Evolutionary conservation across 805 yeast species (phyloP).

Genomic region (Yarrowia bubula): DNA sequence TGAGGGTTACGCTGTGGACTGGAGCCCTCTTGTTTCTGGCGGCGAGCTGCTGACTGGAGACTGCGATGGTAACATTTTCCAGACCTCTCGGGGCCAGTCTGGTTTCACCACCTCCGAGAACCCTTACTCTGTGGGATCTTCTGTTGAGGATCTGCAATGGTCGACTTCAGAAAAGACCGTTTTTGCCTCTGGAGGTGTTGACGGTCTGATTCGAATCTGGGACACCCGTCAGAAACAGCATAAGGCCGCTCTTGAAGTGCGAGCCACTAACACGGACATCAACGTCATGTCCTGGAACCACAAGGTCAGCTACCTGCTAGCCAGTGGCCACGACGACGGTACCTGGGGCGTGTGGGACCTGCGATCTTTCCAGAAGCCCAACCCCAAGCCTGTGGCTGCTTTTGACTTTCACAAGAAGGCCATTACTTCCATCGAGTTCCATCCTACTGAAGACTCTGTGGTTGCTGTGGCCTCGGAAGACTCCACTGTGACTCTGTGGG

Average conservation of each 20-base stretch:
- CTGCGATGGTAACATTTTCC: conserved; percentile 73
- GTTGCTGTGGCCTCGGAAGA: conserved; percentile 96
- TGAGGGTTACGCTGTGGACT: conserved; percentile 97
- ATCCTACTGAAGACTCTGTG: conserved; percentile 92
- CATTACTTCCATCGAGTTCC: conserved; percentile 88
- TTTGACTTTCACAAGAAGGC: conserved; percentile 94
- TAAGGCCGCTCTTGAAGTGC: conserved; percentile 81
- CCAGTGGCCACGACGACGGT: conserved; percentile 97
- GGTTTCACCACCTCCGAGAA: conserved; percentile 82
- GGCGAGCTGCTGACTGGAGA: conserved; percentile 91
- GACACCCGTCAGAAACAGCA: conserved; percentile 92
- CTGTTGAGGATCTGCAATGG: conserved; percentile 96
- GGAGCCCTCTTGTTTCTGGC: conserved; percentile 82
- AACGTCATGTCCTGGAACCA: conserved; percentile 96
- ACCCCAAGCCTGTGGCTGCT: conserved; percentile 82
- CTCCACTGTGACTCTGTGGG: conserved; percentile 97
- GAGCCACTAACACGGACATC: conserved; percentile 78
- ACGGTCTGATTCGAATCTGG: conserved; percentile 92
- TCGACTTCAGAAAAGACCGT: conserved; percentile 88
- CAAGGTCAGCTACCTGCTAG: conserved; percentile 79
- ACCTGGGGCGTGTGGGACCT: conserved; percentile 98
- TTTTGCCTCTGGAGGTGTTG: conserved; percentile 91
- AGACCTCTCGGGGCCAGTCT: conserved; percentile 72
- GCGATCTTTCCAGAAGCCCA: conserved; percentile 62
- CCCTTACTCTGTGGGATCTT: conserved; percentile 65